Evolutionary conservation across 345 rosid species (phyloP).

Genomic region (Syzygium jambos): DNA sequence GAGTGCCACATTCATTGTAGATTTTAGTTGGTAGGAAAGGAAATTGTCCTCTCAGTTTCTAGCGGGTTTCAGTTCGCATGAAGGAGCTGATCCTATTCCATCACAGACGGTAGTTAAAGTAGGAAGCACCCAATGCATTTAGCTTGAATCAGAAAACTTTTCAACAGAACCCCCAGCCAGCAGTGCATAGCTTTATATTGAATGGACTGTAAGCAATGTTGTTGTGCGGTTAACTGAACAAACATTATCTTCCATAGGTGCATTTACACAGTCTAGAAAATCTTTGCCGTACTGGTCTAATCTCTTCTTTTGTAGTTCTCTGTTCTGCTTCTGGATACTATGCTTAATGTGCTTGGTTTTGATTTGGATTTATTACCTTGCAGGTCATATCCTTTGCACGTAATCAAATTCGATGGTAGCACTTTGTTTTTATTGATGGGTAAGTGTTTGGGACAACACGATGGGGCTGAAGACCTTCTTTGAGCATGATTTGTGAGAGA

Average conservation of each 20-base stretch:
- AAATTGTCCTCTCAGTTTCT: background rate
- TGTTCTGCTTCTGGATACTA: background rate
- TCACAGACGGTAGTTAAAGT: background rate
- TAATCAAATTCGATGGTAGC: background rate
- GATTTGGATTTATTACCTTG: conserved; percentile 3
- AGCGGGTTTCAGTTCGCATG: background rate
- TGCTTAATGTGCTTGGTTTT: background rate
- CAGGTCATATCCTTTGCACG: conserved; percentile 91
- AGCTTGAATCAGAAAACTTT: background rate
- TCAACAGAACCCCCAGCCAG: background rate
- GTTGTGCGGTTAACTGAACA: background rate
- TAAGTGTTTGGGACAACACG: background rate
- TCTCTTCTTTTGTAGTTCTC: background rate
- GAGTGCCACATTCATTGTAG: background rate
- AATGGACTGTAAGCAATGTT: background rate
- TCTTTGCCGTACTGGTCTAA: background rate
- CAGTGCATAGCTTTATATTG: background rate
- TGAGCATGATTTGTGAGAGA: background rate
- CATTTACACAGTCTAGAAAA: background rate
- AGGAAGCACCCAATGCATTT: background rate
- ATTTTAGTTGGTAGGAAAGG: background rate
- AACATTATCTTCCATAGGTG: background rate
- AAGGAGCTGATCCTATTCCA: background rate
- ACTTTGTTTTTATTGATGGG: background rate
- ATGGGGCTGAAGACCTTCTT: background rate